A percentile compares a stretch with the other conserved stretches of the same genome.
Conservation (phyloP, 306 rosid genomes). For the Parietaria judaica region DNA sequence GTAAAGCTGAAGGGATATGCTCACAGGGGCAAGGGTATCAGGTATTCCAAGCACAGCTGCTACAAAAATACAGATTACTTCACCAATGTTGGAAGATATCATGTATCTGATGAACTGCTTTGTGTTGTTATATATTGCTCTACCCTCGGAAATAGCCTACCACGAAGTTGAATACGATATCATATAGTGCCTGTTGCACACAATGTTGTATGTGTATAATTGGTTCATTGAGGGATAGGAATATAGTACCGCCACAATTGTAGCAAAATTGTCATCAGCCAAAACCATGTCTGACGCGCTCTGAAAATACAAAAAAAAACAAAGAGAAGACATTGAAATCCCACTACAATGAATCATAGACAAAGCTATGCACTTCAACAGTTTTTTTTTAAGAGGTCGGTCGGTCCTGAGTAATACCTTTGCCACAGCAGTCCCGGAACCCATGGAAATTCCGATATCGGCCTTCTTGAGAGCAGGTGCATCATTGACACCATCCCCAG, state of each 20-base stretch:
- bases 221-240: not conserved
- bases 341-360: not conserved
- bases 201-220: not conserved
- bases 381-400: not conserved
- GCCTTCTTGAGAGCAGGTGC: conserved; percentile 98
- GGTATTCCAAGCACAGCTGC: conserved; percentile 99
- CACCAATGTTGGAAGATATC: conserved; percentile 98
- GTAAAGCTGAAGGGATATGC: conserved; percentile 18
- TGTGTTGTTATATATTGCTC: conserved; percentile 93
- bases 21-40: conserved; percentile 95
- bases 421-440: conserved; percentile 98
- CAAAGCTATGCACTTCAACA: not conserved
- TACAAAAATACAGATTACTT: conserved; percentile 97
- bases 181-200: not conserved
- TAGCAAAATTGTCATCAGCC: conserved; percentile 95
- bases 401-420: conserved; percentile 42
- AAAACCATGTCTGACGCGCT: conserved; percentile 98
- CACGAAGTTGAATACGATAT: conserved; percentile 18
- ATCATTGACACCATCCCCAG: conserved; percentile 98
- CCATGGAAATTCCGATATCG: conserved; percentile 99
- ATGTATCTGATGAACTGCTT: conserved; percentile 97
- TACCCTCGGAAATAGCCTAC: conserved; percentile 98
- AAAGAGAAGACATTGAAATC: conserved; percentile 8
- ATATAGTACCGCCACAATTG: conserved; percentile 80
- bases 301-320: conserved; percentile 22